A percentile compares a stretch with the other conserved stretches of the same genome.
These are phyloP conservation scores for Chaetomium tenue DNA, from an alignment of 495 filamentous ascomycete genomes.

Conservation along the genomic window DNA sequence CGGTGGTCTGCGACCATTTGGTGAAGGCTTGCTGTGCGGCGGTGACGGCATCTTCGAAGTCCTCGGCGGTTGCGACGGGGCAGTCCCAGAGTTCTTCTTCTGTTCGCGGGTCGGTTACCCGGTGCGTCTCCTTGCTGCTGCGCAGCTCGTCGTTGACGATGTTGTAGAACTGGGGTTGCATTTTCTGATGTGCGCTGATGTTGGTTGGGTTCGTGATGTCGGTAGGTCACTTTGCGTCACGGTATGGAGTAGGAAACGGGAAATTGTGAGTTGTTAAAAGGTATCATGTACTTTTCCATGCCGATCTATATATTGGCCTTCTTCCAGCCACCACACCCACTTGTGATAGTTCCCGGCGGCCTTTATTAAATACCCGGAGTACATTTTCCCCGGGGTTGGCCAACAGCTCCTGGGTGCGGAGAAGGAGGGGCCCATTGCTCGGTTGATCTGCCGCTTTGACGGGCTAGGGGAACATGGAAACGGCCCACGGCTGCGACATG, in stretches of 20 bases:
- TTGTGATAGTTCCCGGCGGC: neutral
- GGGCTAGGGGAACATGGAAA: neutral
- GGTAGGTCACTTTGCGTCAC: neutral
- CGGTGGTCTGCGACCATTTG: slow-evolving; percentile 43
- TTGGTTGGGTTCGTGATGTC: neutral
- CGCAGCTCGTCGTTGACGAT: slow-evolving; percentile 48
- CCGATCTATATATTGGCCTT: neutral
- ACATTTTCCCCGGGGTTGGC: neutral
- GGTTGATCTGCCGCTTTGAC: neutral
- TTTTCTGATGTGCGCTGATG: slow-evolving; percentile 9
- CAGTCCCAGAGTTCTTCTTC: slow-evolving; percentile 48
- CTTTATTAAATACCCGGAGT: slow-evolving; percentile 13
- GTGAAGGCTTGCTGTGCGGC: slow-evolving; percentile 48
- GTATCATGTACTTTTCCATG: neutral
- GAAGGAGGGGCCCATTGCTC: slow-evolving; percentile 9
- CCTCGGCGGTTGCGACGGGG: slow-evolving; percentile 43
- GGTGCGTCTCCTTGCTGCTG: slow-evolving; percentile 35
- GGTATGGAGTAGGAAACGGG: neutral
- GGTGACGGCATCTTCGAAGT: slow-evolving; percentile 53
- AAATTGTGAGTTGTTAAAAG: neutral
- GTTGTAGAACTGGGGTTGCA: slow-evolving; percentile 45
- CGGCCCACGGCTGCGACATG: neutral
- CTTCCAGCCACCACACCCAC: neutral
- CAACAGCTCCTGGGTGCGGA: slow-evolving; percentile 1
- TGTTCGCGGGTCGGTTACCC: slow-evolving; percentile 48